Conservation (phyloP, 768 basidiomycete species). For the Mycena vulgaris region DNA sequence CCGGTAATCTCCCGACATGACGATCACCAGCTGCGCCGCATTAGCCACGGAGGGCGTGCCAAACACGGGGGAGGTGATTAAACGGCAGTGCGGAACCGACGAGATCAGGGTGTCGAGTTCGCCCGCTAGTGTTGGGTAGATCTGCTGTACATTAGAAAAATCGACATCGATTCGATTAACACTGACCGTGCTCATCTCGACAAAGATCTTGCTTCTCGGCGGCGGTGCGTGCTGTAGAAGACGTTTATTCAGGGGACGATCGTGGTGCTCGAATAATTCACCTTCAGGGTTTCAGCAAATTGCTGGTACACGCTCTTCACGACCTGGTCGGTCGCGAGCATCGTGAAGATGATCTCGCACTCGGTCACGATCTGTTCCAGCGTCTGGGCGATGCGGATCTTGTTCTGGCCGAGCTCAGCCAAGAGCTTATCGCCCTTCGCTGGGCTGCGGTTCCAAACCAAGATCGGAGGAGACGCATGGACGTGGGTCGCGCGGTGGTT, state of each 20-base stretch:
- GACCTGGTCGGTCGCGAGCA: slow-evolving; percentile 79
- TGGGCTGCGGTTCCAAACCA: slow-evolving; percentile 83
- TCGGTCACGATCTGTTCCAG: slow-evolving; percentile 72
- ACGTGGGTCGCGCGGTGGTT: slow-evolving; percentile 58
- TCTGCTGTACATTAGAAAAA: slow-evolving; percentile 51
- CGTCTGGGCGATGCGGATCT: slow-evolving; percentile 69
- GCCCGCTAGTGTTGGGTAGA: slow-evolving; percentile 71
- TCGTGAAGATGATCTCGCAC: slow-evolving; percentile 85
- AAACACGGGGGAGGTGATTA: slow-evolving; percentile 86
- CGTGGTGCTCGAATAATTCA: slow-evolving; percentile 42
- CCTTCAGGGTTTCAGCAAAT: slow-evolving; percentile 73
- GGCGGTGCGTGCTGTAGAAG: slow-evolving; percentile 57
- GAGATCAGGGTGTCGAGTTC: slow-evolving; percentile 81
- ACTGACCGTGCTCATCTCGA: slow-evolving; percentile 88
- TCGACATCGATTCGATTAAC: neutral
- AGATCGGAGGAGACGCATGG: slow-evolving; percentile 63
- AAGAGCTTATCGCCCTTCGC: slow-evolving; percentile 73
- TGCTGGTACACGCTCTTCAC: slow-evolving; percentile 75
- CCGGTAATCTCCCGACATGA: slow-evolving; percentile 86
- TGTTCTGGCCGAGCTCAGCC: slow-evolving; percentile 67
- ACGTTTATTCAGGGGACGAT: neutral
- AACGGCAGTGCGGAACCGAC: slow-evolving; percentile 67
- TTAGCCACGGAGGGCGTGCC: slow-evolving; percentile 79
- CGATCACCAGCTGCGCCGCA: slow-evolving; percentile 75
- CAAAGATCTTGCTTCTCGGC: slow-evolving; percentile 78